These are phyloP conservation scores for Tilletia caries DNA, from an alignment of 1,284 basidiomycete genomes.

Conservation along the genomic window DNA sequence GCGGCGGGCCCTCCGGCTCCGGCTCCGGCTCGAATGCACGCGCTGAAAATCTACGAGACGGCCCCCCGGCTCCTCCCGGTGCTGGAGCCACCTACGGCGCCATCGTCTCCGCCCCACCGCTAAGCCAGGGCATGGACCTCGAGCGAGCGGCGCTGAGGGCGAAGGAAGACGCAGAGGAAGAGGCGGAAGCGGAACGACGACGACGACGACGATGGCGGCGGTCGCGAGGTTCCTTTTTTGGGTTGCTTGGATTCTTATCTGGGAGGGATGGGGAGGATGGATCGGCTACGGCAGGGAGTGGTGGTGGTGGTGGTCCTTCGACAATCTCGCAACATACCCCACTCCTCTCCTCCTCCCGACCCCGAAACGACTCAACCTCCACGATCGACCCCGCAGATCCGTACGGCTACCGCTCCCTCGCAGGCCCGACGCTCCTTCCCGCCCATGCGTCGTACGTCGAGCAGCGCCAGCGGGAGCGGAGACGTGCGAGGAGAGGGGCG, in stretches of 20 bases:
- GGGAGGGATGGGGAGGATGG: too few species aligned
- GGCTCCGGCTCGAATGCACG: neutral
- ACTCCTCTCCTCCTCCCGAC: neutral
- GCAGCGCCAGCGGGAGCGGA: neutral
- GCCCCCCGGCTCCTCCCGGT: too few species aligned
- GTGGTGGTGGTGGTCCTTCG: neutral
- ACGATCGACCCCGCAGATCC: constrained; percentile 22
- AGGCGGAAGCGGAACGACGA: too few species aligned
- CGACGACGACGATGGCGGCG: constrained; percentile 20
- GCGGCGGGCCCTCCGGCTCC: neutral
- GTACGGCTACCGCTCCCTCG: constrained; percentile 32
- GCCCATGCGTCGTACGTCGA: neutral
- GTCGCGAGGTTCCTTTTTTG: constrained; percentile 11
- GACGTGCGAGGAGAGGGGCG: neutral
- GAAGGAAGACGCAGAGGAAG: neutral
- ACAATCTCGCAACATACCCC: neutral
- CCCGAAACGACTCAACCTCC: neutral
- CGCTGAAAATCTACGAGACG: too few species aligned
- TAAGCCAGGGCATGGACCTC: neutral
- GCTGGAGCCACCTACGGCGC: neutral
- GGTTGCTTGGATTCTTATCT: neutral
- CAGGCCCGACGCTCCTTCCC: constrained; percentile 30
- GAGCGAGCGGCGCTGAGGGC: neutral
- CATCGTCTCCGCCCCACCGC: neutral
- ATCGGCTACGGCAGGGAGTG: neutral